Conservation (phyloP, 2,329 filamentous ascomycete genomes). For the Verticillium nonalfalfae region DNA sequence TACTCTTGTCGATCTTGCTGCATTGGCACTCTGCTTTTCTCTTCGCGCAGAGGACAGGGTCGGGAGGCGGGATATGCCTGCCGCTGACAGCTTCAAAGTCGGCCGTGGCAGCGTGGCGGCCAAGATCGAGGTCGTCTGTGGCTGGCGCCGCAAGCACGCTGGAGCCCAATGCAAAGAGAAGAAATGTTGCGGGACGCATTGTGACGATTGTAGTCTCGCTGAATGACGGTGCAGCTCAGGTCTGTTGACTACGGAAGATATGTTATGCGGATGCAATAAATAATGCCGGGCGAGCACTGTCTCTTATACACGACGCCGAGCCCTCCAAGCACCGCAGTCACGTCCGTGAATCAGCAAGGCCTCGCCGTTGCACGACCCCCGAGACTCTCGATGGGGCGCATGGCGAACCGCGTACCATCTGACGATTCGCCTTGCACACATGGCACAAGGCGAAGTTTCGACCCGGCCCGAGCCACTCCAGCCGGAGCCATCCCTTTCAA, state of each 20-base stretch:
- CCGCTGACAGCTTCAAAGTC: constrained; percentile 8
- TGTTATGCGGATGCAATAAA: no score
- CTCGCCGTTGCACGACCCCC: no score
- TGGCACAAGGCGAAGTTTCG: background rate
- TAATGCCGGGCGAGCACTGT: no score
- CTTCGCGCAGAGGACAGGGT: constrained; percentile 1
- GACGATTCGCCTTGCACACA: background rate
- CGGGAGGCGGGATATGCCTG: constrained; percentile 2
- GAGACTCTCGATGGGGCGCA: no score
- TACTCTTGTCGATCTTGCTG: constrained; percentile 12
- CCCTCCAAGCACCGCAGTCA: no score
- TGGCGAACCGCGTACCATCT: no score
- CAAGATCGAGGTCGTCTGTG: background rate
- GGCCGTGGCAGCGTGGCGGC: background rate
- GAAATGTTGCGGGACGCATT: background rate
- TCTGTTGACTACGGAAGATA: no score
- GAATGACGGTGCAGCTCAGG: background rate
- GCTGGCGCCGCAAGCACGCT: constrained; percentile 1
- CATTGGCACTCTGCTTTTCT: constrained; percentile 18
- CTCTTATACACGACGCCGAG: no score
- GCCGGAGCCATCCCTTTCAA: background rate
- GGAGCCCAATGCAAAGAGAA: constrained; percentile 8
- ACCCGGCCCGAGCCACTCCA: background rate
- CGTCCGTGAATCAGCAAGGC: no score
- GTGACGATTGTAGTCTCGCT: background rate